Evolutionary conservation across 2,329 filamentous ascomycete species (phyloP), one percentile per base, ranked within the genome.

Genomic region (Talaromyces sp.): DNA sequence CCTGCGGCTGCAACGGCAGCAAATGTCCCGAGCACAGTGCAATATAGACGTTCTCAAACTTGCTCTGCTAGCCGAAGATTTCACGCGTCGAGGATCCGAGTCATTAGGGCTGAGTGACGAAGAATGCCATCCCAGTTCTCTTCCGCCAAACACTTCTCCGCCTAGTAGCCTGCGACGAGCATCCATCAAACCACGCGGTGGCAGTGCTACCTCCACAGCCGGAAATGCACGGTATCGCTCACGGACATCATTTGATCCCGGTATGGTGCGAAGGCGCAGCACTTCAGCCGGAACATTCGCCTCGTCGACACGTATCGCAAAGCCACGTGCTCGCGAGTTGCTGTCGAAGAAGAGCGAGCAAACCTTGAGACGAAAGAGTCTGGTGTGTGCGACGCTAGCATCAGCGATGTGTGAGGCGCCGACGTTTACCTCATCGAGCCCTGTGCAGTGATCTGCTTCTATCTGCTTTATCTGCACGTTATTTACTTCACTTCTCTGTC

Each of bases 21-120:
- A 76, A 4, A 75, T 80, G 64, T 77, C 78, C 22, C 73, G 76
- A 47, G 65, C 80, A 16, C 78, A 80, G 68, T 80, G 77, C 66
- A 74, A 74, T 56, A 68, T 75, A 11, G 78, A 80, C 16, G 74
- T 76, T 27, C 71, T 80, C 45, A 75, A 75, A 41, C 72, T 73
- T n/a, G 75, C 75, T 10, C 68, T 77, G 43, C 61, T 77, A 16
- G 70, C 75, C 1, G 74, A 77, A 19, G 68, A 71, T 11, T 39
- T 62, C 22, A 66, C 13, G 22, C 54, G 59, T n/a, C 66, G 37
- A 37, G 49, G 31, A 11, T 63, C 47, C 27, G 66, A 66, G 5
- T 67, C 58, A 35, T 59, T 63, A 43, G 60, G 31, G 2, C 63
- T 63, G 64, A 64, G 64, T n/a, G 70, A 70, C 49, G 76, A 78